Base-by-base conservation (phyloP, 306 rosid genomes). In the Sphenostylis stenocarpa region DNA sequence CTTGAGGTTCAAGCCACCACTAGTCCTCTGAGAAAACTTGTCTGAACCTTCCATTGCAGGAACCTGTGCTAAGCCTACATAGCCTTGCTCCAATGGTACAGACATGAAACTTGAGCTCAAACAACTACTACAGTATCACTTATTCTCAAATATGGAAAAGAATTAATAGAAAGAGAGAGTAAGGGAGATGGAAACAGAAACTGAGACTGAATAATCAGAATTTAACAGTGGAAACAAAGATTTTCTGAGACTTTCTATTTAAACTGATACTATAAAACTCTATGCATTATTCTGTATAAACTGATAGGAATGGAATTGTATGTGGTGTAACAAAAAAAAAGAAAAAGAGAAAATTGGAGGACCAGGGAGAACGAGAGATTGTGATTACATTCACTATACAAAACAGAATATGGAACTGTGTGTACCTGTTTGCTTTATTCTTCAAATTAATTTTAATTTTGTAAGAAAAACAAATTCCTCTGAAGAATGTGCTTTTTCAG, bases 61-160 rank as follows among this genome's bases (percentile, higher is more conserved):
- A 83, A 79, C 69, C 87, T 87, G 86, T 68, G 86, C 36, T 77
- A 92, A 84, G 77, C 88, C 86, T 88, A 84, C 91, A 87, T 88
- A 87, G 70, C 80, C 96, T 85, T 92, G 89, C 84, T 88, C 93
- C 21, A 85, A 80, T 31, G 85, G 82, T 77, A 82, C 83, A 85
- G 97, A 88, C 93, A 93, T 93, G 80, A 84, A 91, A 87, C 58
- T 73, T 73, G 75, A 75, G 16, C 49, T 39, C 43, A 70, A 33
- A 64, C 73, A 52, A 77, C 72, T 31, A 12, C 34, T 16, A 56
- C 28, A 39, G 17, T 68, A 14, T 64, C 38, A 24, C 45, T 45
- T 78, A 72, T 17, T 72, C 80, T 48, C 58, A 66, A 60, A 80
- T 61, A 43, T 82, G 67, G 70, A 34, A 77, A 61, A 4, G 10